A percentile compares a stretch with the other conserved stretches of the same genome.
Evolutionary conservation across 306 rosid genomes (phyloP).

Genomic region (Sphenostylis stenocarpa): DNA sequence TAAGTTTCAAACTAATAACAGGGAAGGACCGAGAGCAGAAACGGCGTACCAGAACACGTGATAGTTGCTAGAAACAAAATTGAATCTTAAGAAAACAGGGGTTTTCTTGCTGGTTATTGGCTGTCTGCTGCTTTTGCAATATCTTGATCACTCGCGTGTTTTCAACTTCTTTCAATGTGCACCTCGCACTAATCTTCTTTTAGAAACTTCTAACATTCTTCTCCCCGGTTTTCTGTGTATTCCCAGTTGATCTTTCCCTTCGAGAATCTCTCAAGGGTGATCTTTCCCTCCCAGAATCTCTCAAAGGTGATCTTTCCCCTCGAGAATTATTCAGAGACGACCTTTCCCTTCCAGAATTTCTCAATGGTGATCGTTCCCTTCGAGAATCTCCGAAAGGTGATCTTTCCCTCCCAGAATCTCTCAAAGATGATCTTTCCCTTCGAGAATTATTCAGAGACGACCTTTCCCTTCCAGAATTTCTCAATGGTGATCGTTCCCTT

Average conservation of each 20-base stretch:
- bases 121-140: slow-evolving; percentile 27
- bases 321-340: background rate
- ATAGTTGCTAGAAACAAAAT: slow-evolving; percentile 18
- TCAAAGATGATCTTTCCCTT: slow-evolving; percentile 19
- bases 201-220: slow-evolving; percentile 8
- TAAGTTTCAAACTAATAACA: slow-evolving; percentile 17
- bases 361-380: background rate
- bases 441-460: slow-evolving; percentile 26
- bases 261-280: slow-evolving; percentile 26
- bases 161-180: slow-evolving; percentile 11
- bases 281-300: slow-evolving; percentile 23
- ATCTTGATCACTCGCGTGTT: slow-evolving; percentile 29
- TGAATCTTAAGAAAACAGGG: slow-evolving; percentile 22
- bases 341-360: background rate
- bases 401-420: background rate
- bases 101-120: slow-evolving; percentile 32
- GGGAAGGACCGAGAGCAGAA: slow-evolving; percentile 20
- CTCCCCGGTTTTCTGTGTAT: slow-evolving; percentile 5
- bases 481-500: background rate
- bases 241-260: slow-evolving; percentile 22
- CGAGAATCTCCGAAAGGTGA: background rate
- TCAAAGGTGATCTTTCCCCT: background rate
- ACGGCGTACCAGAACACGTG: slow-evolving; percentile 30
- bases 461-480: background rate
- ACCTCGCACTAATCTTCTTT: slow-evolving; percentile 23